Evolutionary conservation across 108 stramenopile species (phyloP), one percentile per base, ranked within the genome.

Genomic region (Phaeodactylum tricornutum): DNA sequence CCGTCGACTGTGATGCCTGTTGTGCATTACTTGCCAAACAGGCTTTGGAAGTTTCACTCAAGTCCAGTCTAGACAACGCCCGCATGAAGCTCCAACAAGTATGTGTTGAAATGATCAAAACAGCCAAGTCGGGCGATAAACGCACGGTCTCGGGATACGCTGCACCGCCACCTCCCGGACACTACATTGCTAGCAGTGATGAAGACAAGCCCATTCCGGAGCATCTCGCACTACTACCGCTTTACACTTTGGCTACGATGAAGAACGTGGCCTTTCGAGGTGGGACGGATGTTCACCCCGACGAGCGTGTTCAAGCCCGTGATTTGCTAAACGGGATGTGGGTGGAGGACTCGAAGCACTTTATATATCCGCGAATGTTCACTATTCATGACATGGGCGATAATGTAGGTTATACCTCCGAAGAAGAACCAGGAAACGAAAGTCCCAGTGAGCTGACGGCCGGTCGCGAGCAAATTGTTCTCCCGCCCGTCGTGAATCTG

Each of bases 231-330:
- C 78, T 97, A 6, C 70, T 97, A 29, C 98, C 98, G 9, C 72
- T 99, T 27, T 99, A 96, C 69, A 86, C 84, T 34, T 67, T 99
- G 69, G 91, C 91, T 5, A 64, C 95, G 62, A 91, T 91, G 77
- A 99, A 99, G 71, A 91, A 82, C 71, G 81, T 93, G 20, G 92
- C 90, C 4, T 94, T 97, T 55, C 74, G 98, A 23, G 98, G 98
- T 47, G 96, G 96, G 16, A 81, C 79, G 1, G 96, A 97, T 59
- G 76, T 97, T 21, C 92, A 91, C 56, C 82, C 93, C 11, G 98
- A 99, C 62, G 92, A 96, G 59, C 74, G 98, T 36, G 67, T 86
- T 11, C 77, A 74, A 57, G 72, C 90, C 3, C 75, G 87, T 62
- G 70, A 83, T 47, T 44, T 43, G n/a, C 50, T 96, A 30, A 61